These are phyloP conservation scores for Lentinula edodes DNA, from an alignment of 768 basidiomycete species.

Conservation along the genomic window DNA sequence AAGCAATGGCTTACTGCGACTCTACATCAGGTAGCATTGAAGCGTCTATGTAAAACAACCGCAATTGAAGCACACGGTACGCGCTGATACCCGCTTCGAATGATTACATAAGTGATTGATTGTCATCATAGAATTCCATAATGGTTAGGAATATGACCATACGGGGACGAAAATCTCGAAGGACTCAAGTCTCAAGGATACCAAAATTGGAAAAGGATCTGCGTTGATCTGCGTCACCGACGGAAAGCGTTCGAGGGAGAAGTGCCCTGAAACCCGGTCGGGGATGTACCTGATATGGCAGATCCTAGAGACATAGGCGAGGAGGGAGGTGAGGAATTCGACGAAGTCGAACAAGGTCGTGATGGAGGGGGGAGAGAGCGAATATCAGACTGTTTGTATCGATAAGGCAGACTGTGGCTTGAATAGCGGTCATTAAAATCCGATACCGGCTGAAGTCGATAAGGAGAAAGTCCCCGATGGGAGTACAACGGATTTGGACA, in stretches of 20 bases:
- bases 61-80: too few relatives aligned
- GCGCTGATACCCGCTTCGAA: background rate
- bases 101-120: background rate
- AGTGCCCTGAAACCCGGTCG: slow-evolving; percentile 1
- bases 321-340: background rate
- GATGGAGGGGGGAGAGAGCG: background rate
- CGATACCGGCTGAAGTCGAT: slow-evolving; percentile 5
- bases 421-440: background rate
- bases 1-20: too few relatives aligned
- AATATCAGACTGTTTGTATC: slow-evolving; percentile 1
- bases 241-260: background rate
- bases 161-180: slow-evolving; percentile 2
- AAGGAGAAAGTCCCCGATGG: background rate
- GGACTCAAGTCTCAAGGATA: background rate
- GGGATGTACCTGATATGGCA: background rate
- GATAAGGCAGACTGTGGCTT: background rate
- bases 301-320: background rate
- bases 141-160: background rate
- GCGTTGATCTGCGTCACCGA: background rate
- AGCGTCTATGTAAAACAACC: too few relatives aligned
- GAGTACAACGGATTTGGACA: background rate
- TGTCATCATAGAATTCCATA: background rate
- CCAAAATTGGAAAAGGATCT: background rate
- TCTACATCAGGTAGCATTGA: too few relatives aligned
- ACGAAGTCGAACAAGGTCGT: background rate